phyloP scores from a whole-genome alignment of 805 yeast species.

The Brettanomyces custersianus region DNA sequence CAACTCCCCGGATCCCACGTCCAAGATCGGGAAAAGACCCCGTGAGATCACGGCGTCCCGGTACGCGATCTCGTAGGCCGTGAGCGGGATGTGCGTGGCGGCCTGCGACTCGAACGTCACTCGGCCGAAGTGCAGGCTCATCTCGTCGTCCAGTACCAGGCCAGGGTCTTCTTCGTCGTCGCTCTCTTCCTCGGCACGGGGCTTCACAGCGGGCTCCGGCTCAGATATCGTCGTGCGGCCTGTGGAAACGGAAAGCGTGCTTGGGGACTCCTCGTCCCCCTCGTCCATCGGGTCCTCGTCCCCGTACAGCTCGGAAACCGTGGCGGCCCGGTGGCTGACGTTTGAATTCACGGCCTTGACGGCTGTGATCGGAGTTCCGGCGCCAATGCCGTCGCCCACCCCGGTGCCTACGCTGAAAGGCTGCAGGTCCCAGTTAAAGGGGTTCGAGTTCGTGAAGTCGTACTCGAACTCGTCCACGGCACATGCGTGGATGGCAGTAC shows the following conservation, averaged over 20 bases:
- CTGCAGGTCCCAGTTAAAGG: conserved; percentile 23
- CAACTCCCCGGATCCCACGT: too few relatives aligned
- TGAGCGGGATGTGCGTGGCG: not conserved
- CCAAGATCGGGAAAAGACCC: too few relatives aligned
- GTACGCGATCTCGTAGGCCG: not conserved
- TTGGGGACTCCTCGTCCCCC: conserved; percentile 1
- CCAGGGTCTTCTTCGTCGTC: conserved; percentile 12
- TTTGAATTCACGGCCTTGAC: not conserved
- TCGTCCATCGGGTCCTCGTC: conserved; percentile 1
- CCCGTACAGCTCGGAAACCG: conserved; percentile 1
- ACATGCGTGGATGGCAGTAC: conserved; percentile 14
- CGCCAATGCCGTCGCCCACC: not conserved
- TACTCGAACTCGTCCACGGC: conserved; percentile 25
- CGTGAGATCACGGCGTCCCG: not conserved
- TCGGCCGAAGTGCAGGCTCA: conserved; percentile 10
- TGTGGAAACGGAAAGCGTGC: too few relatives aligned
- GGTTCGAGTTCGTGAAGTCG: conserved; percentile 20
- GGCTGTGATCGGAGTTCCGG: not conserved
- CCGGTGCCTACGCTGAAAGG: conserved; percentile 5
- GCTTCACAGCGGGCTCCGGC: conserved; percentile 2
- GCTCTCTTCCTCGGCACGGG: conserved; percentile 4
- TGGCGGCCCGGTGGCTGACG: conserved; percentile 1
- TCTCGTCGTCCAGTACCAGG: conserved; percentile 19
- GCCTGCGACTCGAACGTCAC: not conserved
- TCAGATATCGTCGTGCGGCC: conserved; percentile 9